Conservation (phyloP, 495 filamentous ascomycete genomes). For the Sordaria brevicollis region DNA sequence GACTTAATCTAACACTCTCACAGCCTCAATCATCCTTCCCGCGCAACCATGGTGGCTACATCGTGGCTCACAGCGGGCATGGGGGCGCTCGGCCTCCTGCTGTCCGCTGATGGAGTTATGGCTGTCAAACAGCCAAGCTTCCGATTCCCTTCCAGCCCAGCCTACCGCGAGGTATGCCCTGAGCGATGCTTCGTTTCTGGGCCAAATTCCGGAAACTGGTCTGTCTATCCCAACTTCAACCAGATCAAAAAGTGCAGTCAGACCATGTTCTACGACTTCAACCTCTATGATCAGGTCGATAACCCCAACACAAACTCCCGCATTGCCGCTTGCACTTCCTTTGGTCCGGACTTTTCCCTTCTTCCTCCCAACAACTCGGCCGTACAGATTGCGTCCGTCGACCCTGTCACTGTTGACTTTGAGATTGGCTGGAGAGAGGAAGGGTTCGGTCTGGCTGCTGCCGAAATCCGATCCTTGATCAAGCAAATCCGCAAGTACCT, state of each 20-base stretch:
- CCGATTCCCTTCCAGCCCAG: neutral
- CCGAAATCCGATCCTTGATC: neutral
- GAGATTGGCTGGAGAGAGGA: slow-evolving; percentile 3
- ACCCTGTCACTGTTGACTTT: neutral
- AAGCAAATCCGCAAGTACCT: slow-evolving; percentile 2
- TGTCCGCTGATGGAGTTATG: neutral
- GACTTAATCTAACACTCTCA: neutral
- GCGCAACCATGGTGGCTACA: neutral
- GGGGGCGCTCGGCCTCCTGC: neutral
- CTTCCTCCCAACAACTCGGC: neutral
- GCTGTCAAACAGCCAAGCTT: neutral
- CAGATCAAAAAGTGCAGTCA: slow-evolving; percentile 15
- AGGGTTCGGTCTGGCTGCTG: neutral
- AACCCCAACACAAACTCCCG: slow-evolving; percentile 13
- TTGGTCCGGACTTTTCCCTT: slow-evolving; percentile 5
- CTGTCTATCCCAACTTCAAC: slow-evolving; percentile 20
- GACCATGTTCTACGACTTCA: slow-evolving; percentile 24
- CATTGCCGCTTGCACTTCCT: slow-evolving; percentile 24
- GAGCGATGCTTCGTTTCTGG: slow-evolving; percentile 21
- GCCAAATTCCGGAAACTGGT: slow-evolving; percentile 22
- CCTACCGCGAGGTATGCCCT: slow-evolving; percentile 15
- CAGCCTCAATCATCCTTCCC: neutral
- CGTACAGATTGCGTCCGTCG: neutral
- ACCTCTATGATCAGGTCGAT: slow-evolving; percentile 22
- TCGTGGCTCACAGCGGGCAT: neutral